phyloP scores from a whole-genome alignment of 140 eudicot species.

The Anethum foeniculum region DNA sequence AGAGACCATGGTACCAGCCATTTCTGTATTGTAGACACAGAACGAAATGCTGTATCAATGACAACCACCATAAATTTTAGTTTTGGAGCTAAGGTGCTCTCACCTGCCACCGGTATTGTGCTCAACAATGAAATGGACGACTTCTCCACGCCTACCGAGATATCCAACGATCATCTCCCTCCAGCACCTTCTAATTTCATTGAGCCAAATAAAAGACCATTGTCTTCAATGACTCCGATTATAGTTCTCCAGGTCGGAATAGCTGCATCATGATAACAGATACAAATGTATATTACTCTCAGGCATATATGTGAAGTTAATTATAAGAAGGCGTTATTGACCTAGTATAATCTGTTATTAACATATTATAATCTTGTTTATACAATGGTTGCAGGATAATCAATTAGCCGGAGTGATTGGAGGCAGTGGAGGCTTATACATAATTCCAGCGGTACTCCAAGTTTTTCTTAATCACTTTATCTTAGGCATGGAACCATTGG shows the following conservation, averaged over 20 bases:
- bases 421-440: conserved; percentile 86
- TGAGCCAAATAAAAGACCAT: conserved; percentile 70
- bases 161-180: conserved; percentile 55
- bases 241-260: conserved; percentile 58
- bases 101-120: conserved; percentile 76
- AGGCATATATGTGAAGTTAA: not conserved
- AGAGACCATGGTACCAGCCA: conserved; percentile 86
- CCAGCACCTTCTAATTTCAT: conserved; percentile 85
- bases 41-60: conserved; percentile 78
- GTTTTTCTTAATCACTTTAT: conserved; percentile 83
- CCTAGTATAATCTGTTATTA: not conserved
- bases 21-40: conserved; percentile 81
- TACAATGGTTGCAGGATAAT: conserved; percentile 38
- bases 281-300: not conserved
- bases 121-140: conserved; percentile 90
- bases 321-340: not conserved
- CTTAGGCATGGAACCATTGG: conserved; percentile 73
- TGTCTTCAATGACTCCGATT: conserved; percentile 86
- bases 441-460: conserved; percentile 74
- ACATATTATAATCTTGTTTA: not conserved
- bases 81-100: conserved; percentile 71
- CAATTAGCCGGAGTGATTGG: conserved; percentile 90
- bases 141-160: conserved; percentile 64
- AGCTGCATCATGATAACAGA: not conserved
- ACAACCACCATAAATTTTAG: conserved; percentile 72